phyloP scores from a whole-genome alignment of 495 filamentous ascomycete genomes.

The Thermochaetoides thermophila region DNA sequence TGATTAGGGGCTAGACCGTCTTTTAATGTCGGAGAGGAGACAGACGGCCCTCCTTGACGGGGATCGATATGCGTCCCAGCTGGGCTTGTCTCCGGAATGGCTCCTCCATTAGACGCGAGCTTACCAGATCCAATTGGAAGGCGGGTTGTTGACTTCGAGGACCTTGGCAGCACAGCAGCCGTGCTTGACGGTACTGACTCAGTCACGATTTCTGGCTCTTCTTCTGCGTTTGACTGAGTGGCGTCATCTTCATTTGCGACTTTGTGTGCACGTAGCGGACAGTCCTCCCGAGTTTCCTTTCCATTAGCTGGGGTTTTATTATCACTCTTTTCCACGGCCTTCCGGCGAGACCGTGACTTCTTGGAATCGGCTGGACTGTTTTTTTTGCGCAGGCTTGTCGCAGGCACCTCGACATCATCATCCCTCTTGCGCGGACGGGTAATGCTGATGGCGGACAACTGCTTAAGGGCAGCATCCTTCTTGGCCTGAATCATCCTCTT shows the following conservation, averaged over 20 bases:
- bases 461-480: constrained; percentile 22
- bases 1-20: constrained; percentile 4
- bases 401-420: constrained; percentile 26
- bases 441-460: constrained; percentile 24
- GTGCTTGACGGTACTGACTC: constrained; percentile 3
- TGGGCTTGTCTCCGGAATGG: constrained; percentile 28
- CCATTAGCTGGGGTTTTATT: constrained; percentile 17
- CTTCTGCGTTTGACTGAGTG: constrained; percentile 11
- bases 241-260: constrained; percentile 8
- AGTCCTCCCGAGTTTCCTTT: constrained; percentile 17
- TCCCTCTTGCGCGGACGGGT: constrained; percentile 13
- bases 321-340: constrained; percentile 2
- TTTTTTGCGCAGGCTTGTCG: constrained; percentile 17
- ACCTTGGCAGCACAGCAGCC: constrained; percentile 3
- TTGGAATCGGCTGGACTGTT: constrained; percentile 10
- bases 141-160: constrained; percentile 1
- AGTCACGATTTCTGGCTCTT: constrained; percentile 4
- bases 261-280: constrained; percentile 1
- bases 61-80: constrained; percentile 2
- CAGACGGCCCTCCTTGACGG: not conserved
- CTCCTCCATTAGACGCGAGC: constrained; percentile 12
- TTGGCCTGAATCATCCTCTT: constrained; percentile 13
- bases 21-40: not conserved
- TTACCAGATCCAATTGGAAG: not conserved
- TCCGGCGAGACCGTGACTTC: constrained; percentile 9